These are phyloP conservation scores for Pythium plurisporium DNA, from an alignment of 352 stramenopile genomes.

Conservation along the genomic window DNA sequence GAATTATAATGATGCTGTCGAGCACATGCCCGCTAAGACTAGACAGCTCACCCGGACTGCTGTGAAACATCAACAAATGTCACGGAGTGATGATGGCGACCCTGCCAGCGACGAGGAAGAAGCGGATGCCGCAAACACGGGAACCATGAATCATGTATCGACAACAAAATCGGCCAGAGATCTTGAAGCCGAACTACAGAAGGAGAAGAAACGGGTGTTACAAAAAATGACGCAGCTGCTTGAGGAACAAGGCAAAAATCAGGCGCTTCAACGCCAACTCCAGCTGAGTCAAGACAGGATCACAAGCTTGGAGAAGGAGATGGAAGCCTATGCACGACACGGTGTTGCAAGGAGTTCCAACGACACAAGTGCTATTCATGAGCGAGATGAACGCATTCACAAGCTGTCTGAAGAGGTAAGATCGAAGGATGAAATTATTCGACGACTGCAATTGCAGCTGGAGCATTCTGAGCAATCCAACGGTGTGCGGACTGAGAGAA, in stretches of 20 bases:
- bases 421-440: constrained; percentile 29
- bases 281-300: constrained; percentile 36
- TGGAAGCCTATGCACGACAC: constrained; percentile 13
- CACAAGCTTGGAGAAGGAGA: constrained; percentile 22
- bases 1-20: no score
- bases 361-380: not conserved
- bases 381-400: constrained; percentile 29
- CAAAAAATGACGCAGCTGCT: constrained; percentile 67
- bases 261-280: constrained; percentile 45
- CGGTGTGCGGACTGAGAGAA: not conserved
- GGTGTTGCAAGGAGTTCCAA: not conserved
- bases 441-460: constrained; percentile 36
- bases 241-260: constrained; percentile 59
- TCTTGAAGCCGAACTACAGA: constrained; percentile 49
- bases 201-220: constrained; percentile 65
- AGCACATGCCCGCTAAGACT: no score
- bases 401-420: constrained; percentile 30
- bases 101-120: not conserved
- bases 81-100: not conserved
- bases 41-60: no score
- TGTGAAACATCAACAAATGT: no score
- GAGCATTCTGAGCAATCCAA: constrained; percentile 9
- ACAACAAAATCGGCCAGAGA: constrained; percentile 10
- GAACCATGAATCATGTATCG: not conserved
- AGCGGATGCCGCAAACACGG: not conserved